phyloP scores from a whole-genome alignment of 1,284 basidiomycete species.

The Cerioporus squamosus region DNA sequence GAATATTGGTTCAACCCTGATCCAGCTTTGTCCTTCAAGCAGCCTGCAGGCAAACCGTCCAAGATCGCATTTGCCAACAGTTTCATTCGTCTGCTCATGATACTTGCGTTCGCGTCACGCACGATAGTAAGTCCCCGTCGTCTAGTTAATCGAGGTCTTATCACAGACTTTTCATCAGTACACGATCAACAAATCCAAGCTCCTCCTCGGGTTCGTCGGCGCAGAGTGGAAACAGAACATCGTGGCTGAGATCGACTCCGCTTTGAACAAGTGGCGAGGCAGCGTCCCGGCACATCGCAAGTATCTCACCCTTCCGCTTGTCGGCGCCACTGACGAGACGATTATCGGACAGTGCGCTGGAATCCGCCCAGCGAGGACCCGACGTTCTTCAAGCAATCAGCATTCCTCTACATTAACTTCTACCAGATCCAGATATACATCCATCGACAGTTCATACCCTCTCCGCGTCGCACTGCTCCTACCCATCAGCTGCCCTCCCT shows the following conservation, averaged over 20 bases:
- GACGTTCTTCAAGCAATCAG: slow-evolving; percentile 73
- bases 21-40: slow-evolving; percentile 53
- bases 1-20: slow-evolving; percentile 74
- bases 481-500: slow-evolving; percentile 71
- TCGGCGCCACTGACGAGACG: not conserved
- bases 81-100: slow-evolving; percentile 56
- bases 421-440: slow-evolving; percentile 80
- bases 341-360: slow-evolving; percentile 33
- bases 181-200: slow-evolving; percentile 58
- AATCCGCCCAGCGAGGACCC: slow-evolving; percentile 65
- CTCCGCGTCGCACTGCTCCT: slow-evolving; percentile 55
- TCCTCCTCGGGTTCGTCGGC: slow-evolving; percentile 49
- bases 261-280: slow-evolving; percentile 66
- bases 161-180: slow-evolving; percentile 42
- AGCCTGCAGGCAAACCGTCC: slow-evolving; percentile 66
- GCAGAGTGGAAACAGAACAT: slow-evolving; percentile 55
- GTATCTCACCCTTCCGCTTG: slow-evolving; percentile 1
- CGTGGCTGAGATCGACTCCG: slow-evolving; percentile 61
- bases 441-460: slow-evolving; percentile 83
- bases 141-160: not conserved
- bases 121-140: slow-evolving; percentile 48
- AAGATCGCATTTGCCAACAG: slow-evolving; percentile 52
- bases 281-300: slow-evolving; percentile 55
- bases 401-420: slow-evolving; percentile 65
- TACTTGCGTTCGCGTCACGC: slow-evolving; percentile 55